Evolutionary conservation across 257 asterid species (phyloP).

Genomic region (Solanum tacnaense): DNA sequence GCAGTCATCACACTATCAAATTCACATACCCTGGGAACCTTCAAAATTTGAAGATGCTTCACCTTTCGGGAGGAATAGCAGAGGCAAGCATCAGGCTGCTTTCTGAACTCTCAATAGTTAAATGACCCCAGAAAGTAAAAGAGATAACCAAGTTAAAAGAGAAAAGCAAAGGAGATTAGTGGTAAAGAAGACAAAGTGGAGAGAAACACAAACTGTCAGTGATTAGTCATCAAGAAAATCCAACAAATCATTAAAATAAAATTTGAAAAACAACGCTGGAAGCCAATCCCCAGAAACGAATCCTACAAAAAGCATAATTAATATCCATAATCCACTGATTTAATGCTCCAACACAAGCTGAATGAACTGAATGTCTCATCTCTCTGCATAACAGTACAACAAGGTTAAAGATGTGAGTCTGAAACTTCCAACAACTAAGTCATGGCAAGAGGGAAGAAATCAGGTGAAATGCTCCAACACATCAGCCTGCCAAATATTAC

Average conservation of each 20-base stretch:
- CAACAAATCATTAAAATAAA: slow-evolving; percentile 13
- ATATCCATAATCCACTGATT: slow-evolving; percentile 22
- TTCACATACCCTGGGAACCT: slow-evolving; percentile 40
- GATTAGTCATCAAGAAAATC: slow-evolving; percentile 13
- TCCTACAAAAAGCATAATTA: slow-evolving; percentile 44
- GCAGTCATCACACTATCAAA: neutral
- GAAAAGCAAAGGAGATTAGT: neutral
- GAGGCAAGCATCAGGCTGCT: slow-evolving; percentile 37
- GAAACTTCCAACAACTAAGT: slow-evolving; percentile 89
- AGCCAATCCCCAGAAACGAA: slow-evolving; percentile 33
- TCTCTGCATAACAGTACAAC: slow-evolving; percentile 94
- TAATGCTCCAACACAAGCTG: slow-evolving; percentile 28
- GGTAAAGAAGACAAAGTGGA: slow-evolving; percentile 12
- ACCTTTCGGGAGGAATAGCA: slow-evolving; percentile 26
- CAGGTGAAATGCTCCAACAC: slow-evolving; percentile 88
- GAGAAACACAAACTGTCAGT: slow-evolving; percentile 27
- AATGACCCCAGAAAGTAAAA: slow-evolving; percentile 6
- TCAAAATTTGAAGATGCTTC: slow-evolving; percentile 25
- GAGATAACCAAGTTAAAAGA: slow-evolving; percentile 16
- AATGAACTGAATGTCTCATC: slow-evolving; percentile 27
- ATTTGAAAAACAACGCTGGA: slow-evolving; percentile 15
- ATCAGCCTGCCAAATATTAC: slow-evolving; percentile 71
- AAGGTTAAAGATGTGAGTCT: slow-evolving; percentile 94
- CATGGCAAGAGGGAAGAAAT: slow-evolving; percentile 83
- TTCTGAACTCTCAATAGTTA: slow-evolving; percentile 24